phyloP scores from a whole-genome alignment of 768 basidiomycete genomes.

The Mycena vulgaris region DNA sequence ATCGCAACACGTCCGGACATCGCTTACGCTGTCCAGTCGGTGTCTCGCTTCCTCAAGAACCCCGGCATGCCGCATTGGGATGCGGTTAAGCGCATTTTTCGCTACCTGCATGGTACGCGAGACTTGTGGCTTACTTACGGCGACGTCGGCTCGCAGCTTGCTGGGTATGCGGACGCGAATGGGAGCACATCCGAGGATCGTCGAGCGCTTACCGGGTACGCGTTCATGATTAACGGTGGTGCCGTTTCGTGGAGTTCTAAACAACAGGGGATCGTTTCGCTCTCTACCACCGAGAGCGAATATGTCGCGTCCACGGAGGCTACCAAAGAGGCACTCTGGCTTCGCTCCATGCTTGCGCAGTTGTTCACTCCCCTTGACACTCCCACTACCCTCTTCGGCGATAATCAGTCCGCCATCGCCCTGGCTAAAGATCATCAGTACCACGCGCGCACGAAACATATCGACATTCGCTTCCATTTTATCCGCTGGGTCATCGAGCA shows the following conservation, averaged over 20 bases:
- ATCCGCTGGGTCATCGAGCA: no score
- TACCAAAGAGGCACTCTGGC: not conserved
- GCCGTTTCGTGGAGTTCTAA: not conserved
- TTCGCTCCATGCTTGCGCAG: not conserved
- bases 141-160: not conserved
- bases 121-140: not conserved
- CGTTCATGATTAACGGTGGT: not conserved
- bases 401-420: conserved; percentile 5
- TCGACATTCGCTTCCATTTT: not conserved
- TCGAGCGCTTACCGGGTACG: not conserved
- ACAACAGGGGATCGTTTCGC: not conserved
- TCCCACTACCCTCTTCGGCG: not conserved
- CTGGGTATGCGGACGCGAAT: not conserved
- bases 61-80: not conserved
- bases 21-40: not conserved
- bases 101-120: conserved; percentile 3
- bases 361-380: not conserved
- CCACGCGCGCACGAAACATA: conserved; percentile 3
- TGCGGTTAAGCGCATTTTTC: conserved; percentile 5
- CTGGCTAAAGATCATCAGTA: not conserved
- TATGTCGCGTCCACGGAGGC: not conserved
- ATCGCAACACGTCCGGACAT: conserved; percentile 12
- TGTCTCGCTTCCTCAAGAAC: not conserved
- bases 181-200: not conserved
- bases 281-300: conserved; percentile 3